Percentiles rank a stretch among this genome's conserved stretches.
Evolutionary conservation across 176 grass and related monocot genomes (phyloP).

Genomic region (Musa troglodytarum): DNA sequence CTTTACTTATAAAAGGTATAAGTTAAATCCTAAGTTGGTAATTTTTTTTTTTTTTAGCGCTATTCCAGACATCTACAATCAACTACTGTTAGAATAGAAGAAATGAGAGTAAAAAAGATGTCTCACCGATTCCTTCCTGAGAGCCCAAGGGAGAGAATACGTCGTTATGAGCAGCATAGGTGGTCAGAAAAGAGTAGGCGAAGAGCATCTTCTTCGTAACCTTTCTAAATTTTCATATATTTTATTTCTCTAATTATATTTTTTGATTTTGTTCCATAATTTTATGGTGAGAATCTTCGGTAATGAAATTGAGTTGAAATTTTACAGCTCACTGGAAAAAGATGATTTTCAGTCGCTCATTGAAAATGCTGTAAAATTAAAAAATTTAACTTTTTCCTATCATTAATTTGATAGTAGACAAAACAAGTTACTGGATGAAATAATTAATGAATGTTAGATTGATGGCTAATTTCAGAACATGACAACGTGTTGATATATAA

Average conservation of each 20-base stretch:
- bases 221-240: constrained; percentile 42
- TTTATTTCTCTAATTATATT: not conserved
- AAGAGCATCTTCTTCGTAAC: constrained; percentile 67
- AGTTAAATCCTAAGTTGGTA: not conserved
- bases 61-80: constrained; percentile 65
- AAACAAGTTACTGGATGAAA: no score
- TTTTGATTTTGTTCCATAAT: no score
- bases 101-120: constrained; percentile 90
- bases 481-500: no score
- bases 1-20: not conserved
- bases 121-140: constrained; percentile 51
- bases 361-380: no score
- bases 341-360: no score
- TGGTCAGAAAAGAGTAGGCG: constrained; percentile 58
- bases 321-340: no score
- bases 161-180: constrained; percentile 71
- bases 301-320: no score
- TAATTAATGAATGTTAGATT: no score
- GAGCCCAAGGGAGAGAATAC: constrained; percentile 70
- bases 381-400: no score
- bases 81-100: constrained; percentile 39
- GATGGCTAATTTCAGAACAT: no score
- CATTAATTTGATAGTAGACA: no score
- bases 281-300: no score
- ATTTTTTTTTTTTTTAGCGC: not conserved